Evolutionary conservation across 495 filamentous ascomycete genomes (phyloP).

Genomic region (Hypoxylon subgilvum): DNA sequence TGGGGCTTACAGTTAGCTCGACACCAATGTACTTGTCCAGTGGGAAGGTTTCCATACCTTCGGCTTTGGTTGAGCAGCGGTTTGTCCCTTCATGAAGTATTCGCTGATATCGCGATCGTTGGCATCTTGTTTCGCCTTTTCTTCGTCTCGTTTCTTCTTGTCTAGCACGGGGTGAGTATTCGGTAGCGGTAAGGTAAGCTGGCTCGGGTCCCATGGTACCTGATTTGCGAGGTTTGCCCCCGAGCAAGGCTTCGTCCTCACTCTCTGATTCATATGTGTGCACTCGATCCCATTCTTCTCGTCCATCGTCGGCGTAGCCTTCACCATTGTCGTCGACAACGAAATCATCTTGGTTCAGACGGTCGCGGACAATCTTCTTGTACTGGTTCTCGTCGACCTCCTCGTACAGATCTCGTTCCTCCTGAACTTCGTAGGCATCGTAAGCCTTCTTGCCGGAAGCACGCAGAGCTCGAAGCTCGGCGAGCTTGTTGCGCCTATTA

Average conservation of each 20-base stretch:
- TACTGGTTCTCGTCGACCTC: constrained; percentile 97
- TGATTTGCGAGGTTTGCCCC: constrained; percentile 59
- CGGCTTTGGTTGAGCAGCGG: constrained; percentile 70
- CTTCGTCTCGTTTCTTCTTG: constrained; percentile 90
- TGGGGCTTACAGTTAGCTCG: constrained; percentile 21
- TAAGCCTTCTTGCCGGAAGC: constrained; percentile 88
- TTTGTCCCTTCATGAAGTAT: constrained; percentile 82
- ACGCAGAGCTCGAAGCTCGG: constrained; percentile 82
- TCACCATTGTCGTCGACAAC: constrained; percentile 94
- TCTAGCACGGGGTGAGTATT: constrained; percentile 48
- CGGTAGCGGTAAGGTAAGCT: neutral
- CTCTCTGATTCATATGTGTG: constrained; percentile 72
- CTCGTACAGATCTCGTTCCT: constrained; percentile 87
- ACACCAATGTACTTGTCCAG: neutral
- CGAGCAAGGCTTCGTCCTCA: constrained; percentile 68
- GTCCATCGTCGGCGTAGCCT: constrained; percentile 94
- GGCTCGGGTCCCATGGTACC: constrained; percentile 45
- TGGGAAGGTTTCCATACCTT: constrained; percentile 62
- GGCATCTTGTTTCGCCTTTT: constrained; percentile 81
- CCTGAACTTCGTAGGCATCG: constrained; percentile 84
- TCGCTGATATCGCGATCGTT: constrained; percentile 90
- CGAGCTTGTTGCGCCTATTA: constrained; percentile 61
- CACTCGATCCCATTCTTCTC: constrained; percentile 91
- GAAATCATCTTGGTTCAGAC: constrained; percentile 94
- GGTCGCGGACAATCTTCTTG: constrained; percentile 89